phyloP scores from a whole-genome alignment of 352 stramenopile genomes.

The Phytophthora capsici region DNA sequence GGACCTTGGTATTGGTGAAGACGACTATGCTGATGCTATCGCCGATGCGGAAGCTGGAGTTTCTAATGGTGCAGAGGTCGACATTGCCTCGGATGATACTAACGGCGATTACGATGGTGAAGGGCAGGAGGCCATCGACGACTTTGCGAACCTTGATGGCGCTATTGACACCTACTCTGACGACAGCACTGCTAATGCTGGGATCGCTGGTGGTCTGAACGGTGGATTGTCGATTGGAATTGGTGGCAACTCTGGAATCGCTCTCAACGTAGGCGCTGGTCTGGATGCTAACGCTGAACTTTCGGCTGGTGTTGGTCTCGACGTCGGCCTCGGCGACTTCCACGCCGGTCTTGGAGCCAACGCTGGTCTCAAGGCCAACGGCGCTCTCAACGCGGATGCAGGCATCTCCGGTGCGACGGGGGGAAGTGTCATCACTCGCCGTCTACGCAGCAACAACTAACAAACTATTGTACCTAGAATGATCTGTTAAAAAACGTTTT shows the following conservation, averaged over 20 bases:
- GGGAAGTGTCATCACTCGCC: slow-evolving; percentile 7
- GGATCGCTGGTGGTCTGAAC: not conserved
- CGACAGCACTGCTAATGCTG: not conserved
- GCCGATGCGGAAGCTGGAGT: not conserved
- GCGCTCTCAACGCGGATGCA: not conserved
- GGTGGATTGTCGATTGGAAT: not conserved
- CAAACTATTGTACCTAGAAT: too few relatives aligned
- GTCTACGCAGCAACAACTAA: slow-evolving; percentile 7
- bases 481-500: too few relatives aligned
- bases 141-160: not conserved
- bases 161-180: not conserved
- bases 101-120: not conserved
- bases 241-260: slow-evolving; percentile 1
- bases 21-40: not conserved
- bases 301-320: not conserved
- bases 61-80: not conserved
- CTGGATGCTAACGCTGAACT: slow-evolving; percentile 4
- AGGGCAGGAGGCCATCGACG: not conserved
- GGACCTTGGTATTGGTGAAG: not conserved
- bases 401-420: not conserved
- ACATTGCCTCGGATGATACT: not conserved
- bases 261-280: not conserved
- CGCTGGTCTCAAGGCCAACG: not conserved
- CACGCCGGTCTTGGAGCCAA: slow-evolving; percentile 10
- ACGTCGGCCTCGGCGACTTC: not conserved